These are phyloP conservation scores for Sarocladium oryzae DNA, from an alignment of 2,329 filamentous ascomycete species.

Conservation along the genomic window DNA sequence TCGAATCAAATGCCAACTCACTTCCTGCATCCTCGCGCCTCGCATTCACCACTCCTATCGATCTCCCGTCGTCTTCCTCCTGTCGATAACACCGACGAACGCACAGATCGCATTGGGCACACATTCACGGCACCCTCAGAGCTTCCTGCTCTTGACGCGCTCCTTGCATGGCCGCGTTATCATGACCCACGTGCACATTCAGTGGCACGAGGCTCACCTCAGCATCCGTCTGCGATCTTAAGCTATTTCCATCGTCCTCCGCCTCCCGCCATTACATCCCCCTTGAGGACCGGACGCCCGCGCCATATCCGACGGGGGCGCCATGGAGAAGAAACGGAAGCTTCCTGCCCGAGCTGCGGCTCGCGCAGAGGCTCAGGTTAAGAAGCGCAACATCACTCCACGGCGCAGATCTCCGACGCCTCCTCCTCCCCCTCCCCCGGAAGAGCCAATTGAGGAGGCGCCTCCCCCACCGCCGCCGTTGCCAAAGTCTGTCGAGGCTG, in stretches of 20 bases:
- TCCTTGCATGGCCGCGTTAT: constrained; percentile 4
- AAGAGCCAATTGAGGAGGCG: constrained; percentile 21
- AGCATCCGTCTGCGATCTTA: constrained; percentile 3
- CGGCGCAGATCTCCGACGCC: constrained; percentile 47
- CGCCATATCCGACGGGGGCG: not conserved
- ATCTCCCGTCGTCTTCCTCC: not conserved
- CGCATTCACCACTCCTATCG: not conserved
- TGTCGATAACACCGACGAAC: not conserved
- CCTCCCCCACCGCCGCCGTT: constrained; percentile 33
- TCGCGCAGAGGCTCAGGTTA: constrained; percentile 49
- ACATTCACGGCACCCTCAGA: not conserved
- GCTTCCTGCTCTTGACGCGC: not conserved
- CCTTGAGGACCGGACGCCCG: not conserved
- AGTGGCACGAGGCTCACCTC: constrained; percentile 8
- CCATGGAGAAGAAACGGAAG: constrained; percentile 62
- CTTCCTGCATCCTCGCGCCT: constrained; percentile 4
- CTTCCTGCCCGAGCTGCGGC: constrained; percentile 56
- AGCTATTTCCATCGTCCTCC: not conserved
- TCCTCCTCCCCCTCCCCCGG: constrained; percentile 26
- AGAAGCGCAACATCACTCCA: constrained; percentile 52
- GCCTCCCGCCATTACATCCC: not conserved
- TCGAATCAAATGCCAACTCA: not conserved
- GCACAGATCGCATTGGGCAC: too few relatives aligned
- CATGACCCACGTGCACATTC: constrained; percentile 4
- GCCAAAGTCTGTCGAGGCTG: constrained; percentile 56